These are phyloP conservation scores for Bipolaris bicolor DNA, from an alignment of 2,329 filamentous ascomycete species.

Conservation along the genomic window DNA sequence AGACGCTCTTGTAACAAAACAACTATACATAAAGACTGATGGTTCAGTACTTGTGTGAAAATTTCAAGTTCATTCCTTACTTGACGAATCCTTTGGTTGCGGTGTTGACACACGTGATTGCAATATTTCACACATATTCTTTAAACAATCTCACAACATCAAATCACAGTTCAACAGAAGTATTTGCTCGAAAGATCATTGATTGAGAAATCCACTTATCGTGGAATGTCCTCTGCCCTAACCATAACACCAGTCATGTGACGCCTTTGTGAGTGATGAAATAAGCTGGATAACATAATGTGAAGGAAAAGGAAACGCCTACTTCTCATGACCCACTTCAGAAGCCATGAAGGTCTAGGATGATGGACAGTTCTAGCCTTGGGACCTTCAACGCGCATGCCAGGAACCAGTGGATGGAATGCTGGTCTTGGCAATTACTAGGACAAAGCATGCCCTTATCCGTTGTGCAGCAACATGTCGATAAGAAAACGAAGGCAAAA, in stretches of 20 bases:
- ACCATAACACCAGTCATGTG: not conserved
- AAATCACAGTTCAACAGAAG: no score
- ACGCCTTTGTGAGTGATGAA: slow-evolving; percentile 4
- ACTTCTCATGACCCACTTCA: not conserved
- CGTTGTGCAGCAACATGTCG: slow-evolving; percentile 1
- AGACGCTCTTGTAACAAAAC: no score
- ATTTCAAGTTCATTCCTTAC: no score
- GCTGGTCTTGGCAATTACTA: not conserved
- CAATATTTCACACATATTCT: no score
- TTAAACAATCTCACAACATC: no score
- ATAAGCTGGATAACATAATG: not conserved
- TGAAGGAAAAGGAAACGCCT: not conserved
- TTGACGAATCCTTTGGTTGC: no score
- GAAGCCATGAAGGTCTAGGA: not conserved
- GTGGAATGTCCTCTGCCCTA: not conserved
- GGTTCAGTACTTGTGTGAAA: no score
- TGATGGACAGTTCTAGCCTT: not conserved
- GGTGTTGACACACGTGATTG: no score
- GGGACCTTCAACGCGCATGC: not conserved
- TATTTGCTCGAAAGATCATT: not conserved
- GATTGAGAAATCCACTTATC: not conserved
- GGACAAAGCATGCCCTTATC: not conserved
- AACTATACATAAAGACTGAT: no score
- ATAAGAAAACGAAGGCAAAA: not conserved
- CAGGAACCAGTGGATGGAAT: not conserved